Conservation (phyloP, 2,329 filamentous ascomycete genomes). For the Beauveria medogensis region DNA sequence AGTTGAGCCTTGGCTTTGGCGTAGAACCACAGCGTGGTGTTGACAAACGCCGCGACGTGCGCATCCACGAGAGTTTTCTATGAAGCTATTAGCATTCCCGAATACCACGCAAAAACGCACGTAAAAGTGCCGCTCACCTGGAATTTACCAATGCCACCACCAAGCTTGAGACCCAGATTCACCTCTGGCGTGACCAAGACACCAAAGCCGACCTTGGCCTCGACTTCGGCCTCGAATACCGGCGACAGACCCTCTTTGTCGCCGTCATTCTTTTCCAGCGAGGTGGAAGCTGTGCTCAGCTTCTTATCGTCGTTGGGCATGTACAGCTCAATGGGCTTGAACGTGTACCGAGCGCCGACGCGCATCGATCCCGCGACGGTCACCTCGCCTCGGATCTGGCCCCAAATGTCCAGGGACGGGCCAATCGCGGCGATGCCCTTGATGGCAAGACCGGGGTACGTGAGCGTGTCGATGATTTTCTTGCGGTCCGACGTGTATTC, state of each 20-base stretch:
- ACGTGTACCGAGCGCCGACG: not conserved
- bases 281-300: not conserved
- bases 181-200: constrained; percentile 5
- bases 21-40: not conserved
- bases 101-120: too few species aligned
- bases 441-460: constrained; percentile 13
- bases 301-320: not conserved
- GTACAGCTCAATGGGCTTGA: not conserved
- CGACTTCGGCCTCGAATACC: constrained; percentile 8
- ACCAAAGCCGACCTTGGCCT: not conserved
- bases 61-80: not conserved
- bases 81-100: not conserved
- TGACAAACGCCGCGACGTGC: not conserved
- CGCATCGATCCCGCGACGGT: not conserved
- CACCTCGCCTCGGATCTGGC: constrained; percentile 7
- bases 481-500: not conserved
- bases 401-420: constrained; percentile 15
- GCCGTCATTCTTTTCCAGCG: not conserved
- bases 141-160: not conserved
- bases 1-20: not conserved
- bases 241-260: not conserved
- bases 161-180: constrained; percentile 10
- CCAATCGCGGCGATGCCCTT: constrained; percentile 16
- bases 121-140: not conserved
- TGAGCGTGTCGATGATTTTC: constrained; percentile 13